Percentiles rank a stretch among this genome's conserved stretches.
Conservation (phyloP, 306 rosid species). For the Senna tora region DNA sequence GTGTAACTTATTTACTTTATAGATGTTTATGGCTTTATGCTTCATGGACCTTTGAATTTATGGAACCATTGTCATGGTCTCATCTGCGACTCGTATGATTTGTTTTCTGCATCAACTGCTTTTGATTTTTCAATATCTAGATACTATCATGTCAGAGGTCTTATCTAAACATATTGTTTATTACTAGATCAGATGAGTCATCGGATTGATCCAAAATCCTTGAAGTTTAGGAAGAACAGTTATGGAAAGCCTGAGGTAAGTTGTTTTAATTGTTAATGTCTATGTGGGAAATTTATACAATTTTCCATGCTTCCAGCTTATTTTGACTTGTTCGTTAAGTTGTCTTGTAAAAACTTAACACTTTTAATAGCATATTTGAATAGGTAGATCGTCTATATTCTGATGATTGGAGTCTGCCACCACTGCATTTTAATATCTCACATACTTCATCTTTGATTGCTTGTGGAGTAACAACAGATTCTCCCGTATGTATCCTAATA, state of each 20-base stretch:
- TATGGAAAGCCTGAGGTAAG: slow-evolving; percentile 91
- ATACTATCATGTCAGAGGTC: slow-evolving; percentile 19
- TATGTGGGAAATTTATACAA: slow-evolving; percentile 12
- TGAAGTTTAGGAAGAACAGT: slow-evolving; percentile 71
- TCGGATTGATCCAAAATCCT: slow-evolving; percentile 64
- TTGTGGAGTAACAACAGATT: slow-evolving; percentile 79
- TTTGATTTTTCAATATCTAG: slow-evolving; percentile 25
- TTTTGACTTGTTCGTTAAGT: slow-evolving; percentile 20
- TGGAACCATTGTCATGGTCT: slow-evolving; percentile 5
- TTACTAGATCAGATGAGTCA: slow-evolving; percentile 68
- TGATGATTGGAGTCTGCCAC: slow-evolving; percentile 62
- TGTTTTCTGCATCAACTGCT: slow-evolving; percentile 28
- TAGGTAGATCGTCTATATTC: slow-evolving; percentile 69
- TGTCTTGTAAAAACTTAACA: slow-evolving; percentile 28
- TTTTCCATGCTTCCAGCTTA: slow-evolving; percentile 12
- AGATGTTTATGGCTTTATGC: slow-evolving; percentile 5
- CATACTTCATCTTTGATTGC: slow-evolving; percentile 88
- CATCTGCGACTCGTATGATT: slow-evolving; percentile 3
- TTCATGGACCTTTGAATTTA: slow-evolving; percentile 25
- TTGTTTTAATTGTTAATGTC: slow-evolving; percentile 29
- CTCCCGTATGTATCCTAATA: slow-evolving; percentile 57
- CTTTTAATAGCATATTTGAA: slow-evolving; percentile 38
- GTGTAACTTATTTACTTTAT: slow-evolving; percentile 13
- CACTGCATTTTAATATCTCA: slow-evolving; percentile 89
- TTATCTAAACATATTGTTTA: slow-evolving; percentile 48